Base-by-base conservation (phyloP, 306 rosid species). In the Nissolia schottii region DNA sequence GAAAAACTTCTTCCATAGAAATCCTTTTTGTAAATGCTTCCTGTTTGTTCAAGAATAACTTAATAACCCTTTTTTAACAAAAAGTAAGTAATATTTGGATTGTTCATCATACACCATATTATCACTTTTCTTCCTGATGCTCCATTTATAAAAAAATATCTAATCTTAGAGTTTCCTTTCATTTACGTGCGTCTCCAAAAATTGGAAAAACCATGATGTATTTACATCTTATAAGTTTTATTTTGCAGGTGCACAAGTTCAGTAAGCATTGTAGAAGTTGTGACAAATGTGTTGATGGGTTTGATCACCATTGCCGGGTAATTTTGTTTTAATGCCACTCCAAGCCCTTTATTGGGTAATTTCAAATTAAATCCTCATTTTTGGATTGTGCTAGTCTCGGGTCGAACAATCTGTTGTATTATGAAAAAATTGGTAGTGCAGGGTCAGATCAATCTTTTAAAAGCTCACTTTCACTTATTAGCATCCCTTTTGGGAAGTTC, bases 241-340 rank as follows among this genome's bases (percentile, higher is more conserved):
- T 76, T 66, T 69, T 84, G 73, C 76, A 90, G 96, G 94, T 91
- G 20, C 83, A 79, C 45, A 88, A 88, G 81, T 91, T 87, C 87
- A 91, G 97, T 79, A 91, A 88, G 85, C 97, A 91, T 66, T 88
- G 95, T 82, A 82, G 97, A 82, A 91, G 95, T 71, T 91, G 97
- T 54, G 83, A 85, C 78, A 88, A 88, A 83, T 91, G 97, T 80
- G 95, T 91, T 64, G 97, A 91, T 68, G 95, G 90, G 69, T 88
- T 91, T 81, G 95, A 88, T 77, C 97, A 91, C 78, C 97, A 87
- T 73, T 91, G 95, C 67, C 90, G 90, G 85, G 95, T 88, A 85
- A 73, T 79, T 50, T 43, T 38, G 40, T 49, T 75, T 50, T 25
- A 31, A 57, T 27, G 49, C 67, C 24, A 10, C 54, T 40, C 38